phyloP scores from a whole-genome alignment of 2,329 filamentous ascomycete species.

The Periconia sp. region DNA sequence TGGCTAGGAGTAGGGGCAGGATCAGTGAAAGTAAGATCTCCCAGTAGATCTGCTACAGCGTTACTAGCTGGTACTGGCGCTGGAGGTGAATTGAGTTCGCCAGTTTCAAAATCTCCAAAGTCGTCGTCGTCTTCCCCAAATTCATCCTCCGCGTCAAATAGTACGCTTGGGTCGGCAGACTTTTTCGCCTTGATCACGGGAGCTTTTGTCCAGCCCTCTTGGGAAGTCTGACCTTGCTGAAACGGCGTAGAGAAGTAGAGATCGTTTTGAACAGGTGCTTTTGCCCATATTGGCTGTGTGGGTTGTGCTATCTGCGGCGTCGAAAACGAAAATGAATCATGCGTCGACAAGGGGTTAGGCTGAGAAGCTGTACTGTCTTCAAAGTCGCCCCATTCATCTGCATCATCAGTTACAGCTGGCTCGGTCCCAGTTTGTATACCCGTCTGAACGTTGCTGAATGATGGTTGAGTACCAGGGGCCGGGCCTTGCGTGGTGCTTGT shows the following conservation, averaged over 20 bases:
- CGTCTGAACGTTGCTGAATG: constrained; percentile 4
- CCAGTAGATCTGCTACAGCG: constrained; percentile 27
- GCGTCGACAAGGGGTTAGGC: constrained; percentile 5
- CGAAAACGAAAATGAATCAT: constrained; percentile 21
- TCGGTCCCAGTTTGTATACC: background rate
- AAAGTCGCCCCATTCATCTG: constrained; percentile 47
- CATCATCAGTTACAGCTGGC: constrained; percentile 19
- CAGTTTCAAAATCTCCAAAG: constrained; percentile 42
- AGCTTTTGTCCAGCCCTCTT: constrained; percentile 26
- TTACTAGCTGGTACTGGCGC: constrained; percentile 8
- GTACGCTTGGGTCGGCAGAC: constrained; percentile 38
- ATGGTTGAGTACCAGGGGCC: constrained; percentile 14
- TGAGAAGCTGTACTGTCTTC: constrained; percentile 30
- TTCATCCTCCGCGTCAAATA: constrained; percentile 45
- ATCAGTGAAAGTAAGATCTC: constrained; percentile 27
- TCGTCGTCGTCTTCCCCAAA: constrained; percentile 36
- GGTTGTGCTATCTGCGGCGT: constrained; percentile 14
- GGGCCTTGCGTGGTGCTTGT: constrained; percentile 12
- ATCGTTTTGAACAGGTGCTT: constrained; percentile 6
- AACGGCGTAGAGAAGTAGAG: constrained; percentile 14
- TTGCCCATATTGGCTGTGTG: constrained; percentile 7
- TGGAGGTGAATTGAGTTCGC: constrained; percentile 8
- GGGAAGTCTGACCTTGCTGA: constrained; percentile 8
- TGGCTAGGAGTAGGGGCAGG: constrained; percentile 9
- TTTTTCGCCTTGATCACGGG: constrained; percentile 34